Conservation (phyloP, 2,329 filamentous ascomycete species). For the Penicillium sp. region DNA sequence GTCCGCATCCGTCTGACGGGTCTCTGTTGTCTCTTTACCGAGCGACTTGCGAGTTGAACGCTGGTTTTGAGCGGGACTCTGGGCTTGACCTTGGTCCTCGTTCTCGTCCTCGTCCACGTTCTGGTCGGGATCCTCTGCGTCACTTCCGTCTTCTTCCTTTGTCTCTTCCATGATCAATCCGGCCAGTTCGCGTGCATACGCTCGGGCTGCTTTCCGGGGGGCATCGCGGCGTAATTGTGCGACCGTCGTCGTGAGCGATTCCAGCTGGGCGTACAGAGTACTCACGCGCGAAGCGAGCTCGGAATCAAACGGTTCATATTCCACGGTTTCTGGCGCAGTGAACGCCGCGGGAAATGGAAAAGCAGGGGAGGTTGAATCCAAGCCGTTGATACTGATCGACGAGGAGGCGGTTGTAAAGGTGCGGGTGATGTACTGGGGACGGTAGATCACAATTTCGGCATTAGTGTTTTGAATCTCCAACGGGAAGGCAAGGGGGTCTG, state of each 20-base stretch:
- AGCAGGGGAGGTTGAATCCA: conserved; percentile 33
- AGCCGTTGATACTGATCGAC: conserved; percentile 45
- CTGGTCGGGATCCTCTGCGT: conserved; percentile 20
- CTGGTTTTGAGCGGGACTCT: not conserved
- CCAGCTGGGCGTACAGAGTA: conserved; percentile 43
- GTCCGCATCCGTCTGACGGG: conserved; percentile 29
- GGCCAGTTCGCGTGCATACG: conserved; percentile 33
- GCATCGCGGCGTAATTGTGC: conserved; percentile 43
- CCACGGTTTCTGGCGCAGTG: conserved; percentile 39
- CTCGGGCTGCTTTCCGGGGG: conserved; percentile 36
- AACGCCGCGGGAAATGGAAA: conserved; percentile 30
- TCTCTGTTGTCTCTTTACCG: conserved; percentile 1
- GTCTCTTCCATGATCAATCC: conserved; percentile 35
- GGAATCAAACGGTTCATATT: conserved; percentile 44
- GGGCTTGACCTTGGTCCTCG: conserved; percentile 1
- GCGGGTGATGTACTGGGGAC: conserved; percentile 38
- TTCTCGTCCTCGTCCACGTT: conserved; percentile 34
- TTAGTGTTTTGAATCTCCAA: not conserved
- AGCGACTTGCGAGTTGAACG: too few species aligned
- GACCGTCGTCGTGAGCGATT: conserved; percentile 43
- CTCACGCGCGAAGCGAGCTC: conserved; percentile 40
- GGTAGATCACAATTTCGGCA: not conserved
- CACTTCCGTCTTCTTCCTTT: conserved; percentile 37
- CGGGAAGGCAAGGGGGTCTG: not conserved
- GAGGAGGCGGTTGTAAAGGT: conserved; percentile 41